Evolutionary conservation across 148 eudicot species (phyloP).

Genomic region (Amaranthus palmeri): DNA sequence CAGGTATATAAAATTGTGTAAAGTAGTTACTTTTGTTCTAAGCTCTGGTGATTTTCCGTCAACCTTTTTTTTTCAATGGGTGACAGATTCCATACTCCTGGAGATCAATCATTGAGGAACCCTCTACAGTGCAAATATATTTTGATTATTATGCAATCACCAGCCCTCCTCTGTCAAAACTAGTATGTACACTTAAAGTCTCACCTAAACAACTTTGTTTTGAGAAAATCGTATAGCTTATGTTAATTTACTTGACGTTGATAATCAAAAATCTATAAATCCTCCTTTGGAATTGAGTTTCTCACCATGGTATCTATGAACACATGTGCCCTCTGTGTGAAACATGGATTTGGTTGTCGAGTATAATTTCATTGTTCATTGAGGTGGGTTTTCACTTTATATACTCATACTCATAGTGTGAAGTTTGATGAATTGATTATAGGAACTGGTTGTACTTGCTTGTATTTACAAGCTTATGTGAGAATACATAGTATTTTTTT

Average conservation of each 20-base stretch:
- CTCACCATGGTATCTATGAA: not conserved
- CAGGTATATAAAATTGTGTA: slow-evolving; percentile 44
- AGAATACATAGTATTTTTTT: not conserved
- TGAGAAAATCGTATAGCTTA: not conserved
- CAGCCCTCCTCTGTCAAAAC: slow-evolving; percentile 68
- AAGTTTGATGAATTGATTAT: not conserved
- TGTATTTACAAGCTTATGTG: not conserved
- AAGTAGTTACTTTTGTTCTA: not conserved
- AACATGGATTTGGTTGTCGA: not conserved
- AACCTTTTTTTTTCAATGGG: slow-evolving; percentile 12
- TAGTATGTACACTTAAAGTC: slow-evolving; percentile 43
- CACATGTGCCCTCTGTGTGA: not conserved
- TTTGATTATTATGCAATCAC: slow-evolving; percentile 84
- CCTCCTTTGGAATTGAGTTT: not conserved
- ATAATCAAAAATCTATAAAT: not conserved
- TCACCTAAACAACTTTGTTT: slow-evolving; percentile 7
- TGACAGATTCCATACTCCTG: slow-evolving; percentile 69
- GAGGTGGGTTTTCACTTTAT: not conserved
- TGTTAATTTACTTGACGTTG: not conserved
- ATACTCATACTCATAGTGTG: not conserved
- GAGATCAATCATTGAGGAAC: slow-evolving; percentile 73
- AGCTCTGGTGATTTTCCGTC: not conserved
- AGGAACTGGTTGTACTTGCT: not conserved
- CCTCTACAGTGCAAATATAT: slow-evolving; percentile 70
- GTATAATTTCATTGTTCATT: slow-evolving; percentile 1